A percentile compares a stretch with the other conserved stretches of the same genome.
phyloP scores from a whole-genome alignment of 176 grass and related monocot species.

The Oryza longistaminata region DNA sequence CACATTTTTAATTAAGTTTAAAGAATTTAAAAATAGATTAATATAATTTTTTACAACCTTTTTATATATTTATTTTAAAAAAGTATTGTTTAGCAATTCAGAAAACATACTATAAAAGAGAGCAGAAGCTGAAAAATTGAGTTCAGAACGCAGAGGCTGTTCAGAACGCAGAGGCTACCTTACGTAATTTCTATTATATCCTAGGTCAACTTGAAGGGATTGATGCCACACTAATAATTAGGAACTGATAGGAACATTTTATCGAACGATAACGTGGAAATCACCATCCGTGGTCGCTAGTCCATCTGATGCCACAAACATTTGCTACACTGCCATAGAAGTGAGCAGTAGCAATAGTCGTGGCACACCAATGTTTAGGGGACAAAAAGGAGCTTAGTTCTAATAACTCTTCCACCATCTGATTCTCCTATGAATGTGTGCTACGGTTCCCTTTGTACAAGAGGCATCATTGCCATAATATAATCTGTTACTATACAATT shows the following conservation, averaged over 20 bases:
- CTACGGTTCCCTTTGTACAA: conserved; percentile 51
- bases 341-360: neutral
- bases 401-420: neutral
- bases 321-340: neutral
- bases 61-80: too few species aligned
- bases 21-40: too few species aligned
- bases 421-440: conserved; percentile 42
- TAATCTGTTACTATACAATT: conserved; percentile 52
- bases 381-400: neutral
- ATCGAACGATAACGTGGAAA: neutral
- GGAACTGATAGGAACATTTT: neutral
- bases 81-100: too few species aligned
- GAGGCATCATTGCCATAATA: conserved; percentile 34
- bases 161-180: neutral
- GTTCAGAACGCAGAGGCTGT: neutral
- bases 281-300: neutral
- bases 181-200: neutral
- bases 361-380: neutral
- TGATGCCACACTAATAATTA: neutral
- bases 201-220: neutral
- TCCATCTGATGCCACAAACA: neutral
- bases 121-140: too few species aligned
- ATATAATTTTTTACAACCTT: too few species aligned
- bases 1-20: too few species aligned
- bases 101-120: too few species aligned